Evolutionary conservation across 345 rosid genomes (phyloP).

Genomic region (Cochlearia excelsa): DNA sequence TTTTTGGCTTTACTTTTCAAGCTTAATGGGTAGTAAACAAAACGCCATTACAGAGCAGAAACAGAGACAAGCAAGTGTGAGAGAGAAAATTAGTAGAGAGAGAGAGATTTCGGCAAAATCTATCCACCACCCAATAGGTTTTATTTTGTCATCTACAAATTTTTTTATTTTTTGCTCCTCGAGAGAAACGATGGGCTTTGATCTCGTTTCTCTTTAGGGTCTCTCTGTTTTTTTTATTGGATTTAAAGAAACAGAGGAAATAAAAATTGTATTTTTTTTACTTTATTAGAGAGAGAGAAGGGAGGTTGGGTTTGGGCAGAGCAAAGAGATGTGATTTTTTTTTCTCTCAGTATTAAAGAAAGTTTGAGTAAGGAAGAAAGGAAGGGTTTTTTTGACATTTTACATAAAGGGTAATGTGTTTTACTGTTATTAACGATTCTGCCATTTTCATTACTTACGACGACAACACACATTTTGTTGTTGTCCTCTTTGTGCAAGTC

Average conservation of each 20-base stretch:
- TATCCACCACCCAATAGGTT: conserved; percentile 23
- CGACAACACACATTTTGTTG: conserved; percentile 23
- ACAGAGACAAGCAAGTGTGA: conserved; percentile 15
- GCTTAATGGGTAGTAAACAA: conserved; percentile 20
- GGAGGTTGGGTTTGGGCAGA: conserved; percentile 43
- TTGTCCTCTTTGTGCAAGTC: conserved; percentile 19
- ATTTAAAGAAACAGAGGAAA: conserved; percentile 40
- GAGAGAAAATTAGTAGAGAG: too few species aligned
- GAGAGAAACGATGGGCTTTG: conserved; percentile 31
- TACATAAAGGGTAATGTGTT: conserved; percentile 16
- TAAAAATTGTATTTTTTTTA: conserved; percentile 1
- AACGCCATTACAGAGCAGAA: conserved; percentile 43
- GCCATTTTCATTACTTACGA: conserved; percentile 13
- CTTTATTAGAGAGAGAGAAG: background rate
- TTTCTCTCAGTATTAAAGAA: background rate
- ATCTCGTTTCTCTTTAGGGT: conserved; percentile 27
- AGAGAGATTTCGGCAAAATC: conserved; percentile 29
- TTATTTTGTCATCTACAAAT: conserved; percentile 8
- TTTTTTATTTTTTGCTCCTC: conserved; percentile 36
- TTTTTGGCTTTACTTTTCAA: conserved; percentile 1
- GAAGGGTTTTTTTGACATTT: conserved; percentile 9
- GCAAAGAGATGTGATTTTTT: conserved; percentile 33
- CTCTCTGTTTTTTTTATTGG: conserved; percentile 31
- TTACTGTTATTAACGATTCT: conserved; percentile 12
- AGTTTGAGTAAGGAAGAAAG: too few species aligned